Percentiles rank a stretch among this genome's conserved stretches.
Evolutionary conservation across 345 rosid genomes (phyloP).

Genomic region (Melaleuca quinquenervia): DNA sequence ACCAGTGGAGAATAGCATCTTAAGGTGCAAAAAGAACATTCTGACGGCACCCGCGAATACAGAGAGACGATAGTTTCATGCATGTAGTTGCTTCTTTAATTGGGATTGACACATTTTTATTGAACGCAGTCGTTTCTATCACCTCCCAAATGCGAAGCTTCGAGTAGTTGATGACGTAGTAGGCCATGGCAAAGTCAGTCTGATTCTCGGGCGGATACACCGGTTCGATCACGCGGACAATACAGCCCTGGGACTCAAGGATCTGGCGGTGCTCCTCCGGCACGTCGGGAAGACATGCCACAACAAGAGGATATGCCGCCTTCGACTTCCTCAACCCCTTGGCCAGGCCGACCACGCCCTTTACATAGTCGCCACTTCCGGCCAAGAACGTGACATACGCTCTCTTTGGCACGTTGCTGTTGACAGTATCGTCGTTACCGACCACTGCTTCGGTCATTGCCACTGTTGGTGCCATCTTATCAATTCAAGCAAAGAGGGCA

Average conservation of each 20-base stretch:
- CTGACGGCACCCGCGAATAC: background rate
- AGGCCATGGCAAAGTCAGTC: conserved; percentile 74
- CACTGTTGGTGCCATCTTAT: background rate
- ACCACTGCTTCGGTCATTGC: background rate
- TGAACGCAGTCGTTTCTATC: background rate
- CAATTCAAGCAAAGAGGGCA: background rate
- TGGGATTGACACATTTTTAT: background rate
- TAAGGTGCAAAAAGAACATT: background rate
- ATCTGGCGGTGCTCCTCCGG: conserved; percentile 71
- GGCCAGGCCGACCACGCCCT: conserved; percentile 77
- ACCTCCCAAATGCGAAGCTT: conserved; percentile 96
- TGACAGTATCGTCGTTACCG: background rate
- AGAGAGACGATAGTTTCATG: background rate
- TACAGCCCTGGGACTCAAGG: conserved; percentile 58
- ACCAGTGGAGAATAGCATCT: background rate
- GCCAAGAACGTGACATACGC: conserved; percentile 82
- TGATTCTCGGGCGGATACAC: conserved; percentile 72
- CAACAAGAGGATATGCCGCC: conserved; percentile 53
- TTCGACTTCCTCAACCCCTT: conserved; percentile 65
- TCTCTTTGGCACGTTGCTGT: background rate
- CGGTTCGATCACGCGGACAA: conserved; percentile 68
- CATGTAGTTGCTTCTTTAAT: background rate
- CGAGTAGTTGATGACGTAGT: conserved; percentile 87
- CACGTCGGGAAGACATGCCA: conserved; percentile 71
- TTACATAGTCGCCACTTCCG: conserved; percentile 69